These are phyloP conservation scores for Termitomyces sp. DNA, from an alignment of 768 basidiomycete genomes.

Conservation along the genomic window DNA sequence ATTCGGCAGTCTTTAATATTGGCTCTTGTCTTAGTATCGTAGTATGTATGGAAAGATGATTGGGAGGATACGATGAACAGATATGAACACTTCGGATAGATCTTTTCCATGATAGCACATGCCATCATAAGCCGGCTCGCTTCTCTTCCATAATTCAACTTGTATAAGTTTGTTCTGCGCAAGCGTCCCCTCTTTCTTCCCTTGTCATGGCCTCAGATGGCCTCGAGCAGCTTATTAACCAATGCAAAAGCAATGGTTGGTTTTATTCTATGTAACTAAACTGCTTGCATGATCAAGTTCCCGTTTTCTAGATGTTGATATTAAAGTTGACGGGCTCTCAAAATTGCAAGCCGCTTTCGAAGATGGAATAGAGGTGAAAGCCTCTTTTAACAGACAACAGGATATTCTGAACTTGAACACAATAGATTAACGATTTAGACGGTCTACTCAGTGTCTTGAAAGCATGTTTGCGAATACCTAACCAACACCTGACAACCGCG, in stretches of 20 bases:
- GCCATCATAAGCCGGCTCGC: slow-evolving; percentile 3
- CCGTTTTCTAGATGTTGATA: slow-evolving; percentile 58
- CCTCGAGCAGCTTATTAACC: slow-evolving; percentile 57
- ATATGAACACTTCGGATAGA: no score
- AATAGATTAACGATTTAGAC: slow-evolving; percentile 70
- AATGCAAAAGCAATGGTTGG: slow-evolving; percentile 62
- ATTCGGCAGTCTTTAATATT: background rate
- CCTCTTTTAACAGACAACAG: background rate
- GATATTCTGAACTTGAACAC: slow-evolving; percentile 4
- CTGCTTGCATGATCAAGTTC: slow-evolving; percentile 5
- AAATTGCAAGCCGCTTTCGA: slow-evolving; percentile 77
- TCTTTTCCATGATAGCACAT: background rate
- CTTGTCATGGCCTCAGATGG: slow-evolving; percentile 45
- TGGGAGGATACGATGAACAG: background rate
- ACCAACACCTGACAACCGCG: slow-evolving; percentile 77
- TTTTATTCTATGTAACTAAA: slow-evolving; percentile 3
- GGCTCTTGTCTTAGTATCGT: background rate
- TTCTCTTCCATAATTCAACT: background rate
- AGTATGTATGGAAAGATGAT: background rate
- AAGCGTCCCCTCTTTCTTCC: slow-evolving; percentile 5
- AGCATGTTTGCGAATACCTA: slow-evolving; percentile 69
- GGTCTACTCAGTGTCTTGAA: slow-evolving; percentile 64
- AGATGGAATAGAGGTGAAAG: slow-evolving; percentile 54
- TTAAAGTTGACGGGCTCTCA: slow-evolving; percentile 72
- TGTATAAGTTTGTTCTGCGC: background rate